A percentile compares a stretch with the other conserved stretches of the same genome.
Evolutionary conservation across 169 alveolate genomes (phyloP).

Genomic region (Eimeria brunetti): DNA sequence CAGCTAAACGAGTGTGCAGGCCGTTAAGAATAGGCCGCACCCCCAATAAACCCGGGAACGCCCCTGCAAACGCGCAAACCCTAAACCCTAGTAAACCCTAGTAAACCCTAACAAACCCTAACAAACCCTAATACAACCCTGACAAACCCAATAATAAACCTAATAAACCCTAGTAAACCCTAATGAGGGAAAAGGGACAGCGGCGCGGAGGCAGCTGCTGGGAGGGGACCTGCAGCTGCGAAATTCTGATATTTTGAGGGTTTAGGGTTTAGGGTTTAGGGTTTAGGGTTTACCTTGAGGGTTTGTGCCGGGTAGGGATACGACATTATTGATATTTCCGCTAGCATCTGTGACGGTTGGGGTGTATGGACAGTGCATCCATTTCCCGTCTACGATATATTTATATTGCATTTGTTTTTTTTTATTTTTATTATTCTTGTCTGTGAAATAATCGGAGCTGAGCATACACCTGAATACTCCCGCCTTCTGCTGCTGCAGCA

Average conservation of each 20-base stretch:
- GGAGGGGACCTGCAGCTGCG: too few relatives aligned
- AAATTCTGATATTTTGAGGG: too few relatives aligned
- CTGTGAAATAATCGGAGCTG: background rate
- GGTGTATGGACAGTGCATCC: slow-evolving; percentile 85
- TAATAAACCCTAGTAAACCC: too few relatives aligned
- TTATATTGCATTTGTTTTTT: slow-evolving; percentile 82
- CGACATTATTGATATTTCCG: slow-evolving; percentile 89
- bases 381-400: slow-evolving; percentile 91
- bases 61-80: slow-evolving; percentile 7
- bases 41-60: slow-evolving; percentile 85
- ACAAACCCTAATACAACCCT: too few relatives aligned
- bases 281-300: slow-evolving; percentile 21
- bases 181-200: too few relatives aligned
- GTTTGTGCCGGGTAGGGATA: slow-evolving; percentile 8
- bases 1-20: slow-evolving; percentile 86
- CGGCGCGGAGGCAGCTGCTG: too few relatives aligned
- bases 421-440: background rate
- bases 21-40: slow-evolving; percentile 88
- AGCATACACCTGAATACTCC: background rate
- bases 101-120: slow-evolving; percentile 16
- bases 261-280: slow-evolving; percentile 29
- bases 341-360: slow-evolving; percentile 87
- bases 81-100: slow-evolving; percentile 28
- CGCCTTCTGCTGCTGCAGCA: slow-evolving; percentile 72
- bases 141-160: too few relatives aligned